Evolutionary conservation across 169 alveolate species (phyloP).

Genomic region (Plasmodium blacklocki): DNA sequence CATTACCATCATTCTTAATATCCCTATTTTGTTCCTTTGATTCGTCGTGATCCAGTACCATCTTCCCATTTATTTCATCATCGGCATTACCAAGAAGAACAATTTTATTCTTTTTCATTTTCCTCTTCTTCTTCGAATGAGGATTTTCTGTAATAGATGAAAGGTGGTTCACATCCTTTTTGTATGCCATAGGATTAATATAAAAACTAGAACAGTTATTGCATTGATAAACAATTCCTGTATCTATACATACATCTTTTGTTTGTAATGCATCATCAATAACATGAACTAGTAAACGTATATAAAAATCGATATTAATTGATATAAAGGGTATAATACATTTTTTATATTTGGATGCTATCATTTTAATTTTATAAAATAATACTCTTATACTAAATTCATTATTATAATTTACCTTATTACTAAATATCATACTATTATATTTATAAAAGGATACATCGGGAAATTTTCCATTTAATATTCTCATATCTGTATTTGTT

Average conservation of each 20-base stretch:
- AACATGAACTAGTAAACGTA: constrained; percentile 92
- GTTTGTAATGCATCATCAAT: constrained; percentile 89
- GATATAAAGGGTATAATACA: constrained; percentile 91
- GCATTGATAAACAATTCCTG: constrained; percentile 91
- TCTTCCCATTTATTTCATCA: background rate
- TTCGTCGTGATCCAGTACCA: constrained; percentile 10
- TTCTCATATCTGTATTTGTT: constrained; percentile 98
- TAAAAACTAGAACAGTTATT: constrained; percentile 86
- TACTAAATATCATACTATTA: constrained; percentile 90
- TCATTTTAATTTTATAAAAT: constrained; percentile 88
- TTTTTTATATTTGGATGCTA: constrained; percentile 93
- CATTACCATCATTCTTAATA: constrained; percentile 8
- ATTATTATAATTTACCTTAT: constrained; percentile 91
- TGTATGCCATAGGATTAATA: constrained; percentile 81
- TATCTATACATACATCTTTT: constrained; percentile 87
- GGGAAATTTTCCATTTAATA: constrained; percentile 95
- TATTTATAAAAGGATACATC: constrained; percentile 95
- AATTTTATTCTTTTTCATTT: constrained; percentile 6
- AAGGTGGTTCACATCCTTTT: constrained; percentile 67
- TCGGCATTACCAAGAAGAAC: background rate
- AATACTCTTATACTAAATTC: constrained; percentile 93
- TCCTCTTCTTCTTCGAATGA: constrained; percentile 7
- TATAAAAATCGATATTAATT: constrained; percentile 94
- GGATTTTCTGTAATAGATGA: constrained; percentile 5
- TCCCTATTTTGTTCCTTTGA: background rate